Conservation (phyloP, 1,139 yeast genomes). For the Hemisphaericaspora lyxosophila region DNA sequence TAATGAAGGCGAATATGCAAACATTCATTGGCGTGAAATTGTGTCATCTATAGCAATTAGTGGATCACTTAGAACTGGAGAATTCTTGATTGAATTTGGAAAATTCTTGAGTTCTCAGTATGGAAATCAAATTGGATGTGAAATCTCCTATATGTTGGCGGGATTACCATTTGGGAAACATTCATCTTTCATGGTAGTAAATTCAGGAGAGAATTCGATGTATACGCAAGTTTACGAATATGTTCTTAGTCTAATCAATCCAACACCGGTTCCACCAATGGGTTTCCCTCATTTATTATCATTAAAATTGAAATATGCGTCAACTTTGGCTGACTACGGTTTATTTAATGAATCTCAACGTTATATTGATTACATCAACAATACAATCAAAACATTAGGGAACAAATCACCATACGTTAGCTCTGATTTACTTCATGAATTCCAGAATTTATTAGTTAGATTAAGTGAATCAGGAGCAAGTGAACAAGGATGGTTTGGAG, state of each 20-base stretch:
- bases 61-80: conserved; percentile 33
- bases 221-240: conserved; percentile 77
- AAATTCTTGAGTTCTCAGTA: conserved; percentile 31
- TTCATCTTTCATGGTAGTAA: conserved; percentile 22
- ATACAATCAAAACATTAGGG: conserved; percentile 39
- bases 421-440: conserved; percentile 34
- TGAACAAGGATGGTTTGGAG: conserved; percentile 59
- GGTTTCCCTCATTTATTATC: conserved; percentile 57
- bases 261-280: conserved; percentile 18
- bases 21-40: conserved; percentile 52
- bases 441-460: conserved; percentile 43
- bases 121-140: conserved; percentile 40
- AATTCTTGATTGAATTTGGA: conserved; percentile 58
- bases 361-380: conserved; percentile 54
- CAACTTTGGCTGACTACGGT: conserved; percentile 65
- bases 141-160: conserved; percentile 49
- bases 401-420: conserved; percentile 42
- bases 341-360: conserved; percentile 54
- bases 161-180: conserved; percentile 40
- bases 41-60: conserved; percentile 46
- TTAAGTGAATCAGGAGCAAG: conserved; percentile 41
- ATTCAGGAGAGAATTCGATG: conserved; percentile 24
- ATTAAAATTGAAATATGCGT: conserved; percentile 62
- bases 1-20: conserved; percentile 50
- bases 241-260: conserved; percentile 31